A percentile compares a stretch with the other conserved stretches of the same genome.
These are phyloP conservation scores for Erucastrum elatum DNA, from an alignment of 345 rosid genomes.

Conservation along the genomic window DNA sequence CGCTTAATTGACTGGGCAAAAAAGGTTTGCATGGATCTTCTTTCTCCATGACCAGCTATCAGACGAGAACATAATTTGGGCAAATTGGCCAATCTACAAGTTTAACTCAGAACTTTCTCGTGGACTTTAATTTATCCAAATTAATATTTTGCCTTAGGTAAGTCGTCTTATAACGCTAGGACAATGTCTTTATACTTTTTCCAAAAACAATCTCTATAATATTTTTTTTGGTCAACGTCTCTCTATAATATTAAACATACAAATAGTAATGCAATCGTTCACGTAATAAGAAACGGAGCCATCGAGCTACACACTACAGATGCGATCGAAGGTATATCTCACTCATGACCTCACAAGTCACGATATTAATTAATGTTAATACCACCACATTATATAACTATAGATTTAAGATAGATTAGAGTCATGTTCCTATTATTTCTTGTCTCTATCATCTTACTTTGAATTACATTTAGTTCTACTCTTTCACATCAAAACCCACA, in stretches of 20 bases:
- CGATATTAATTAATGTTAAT: constrained; percentile 2
- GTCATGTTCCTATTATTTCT: constrained; percentile 12
- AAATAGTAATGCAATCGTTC: constrained; percentile 19
- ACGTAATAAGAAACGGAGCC: constrained; percentile 29
- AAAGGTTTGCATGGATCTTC: too few species aligned
- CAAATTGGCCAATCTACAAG: too few species aligned
- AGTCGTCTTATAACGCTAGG: too few species aligned
- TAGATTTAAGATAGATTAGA: neutral
- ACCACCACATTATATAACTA: constrained; percentile 9
- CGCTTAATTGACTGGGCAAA: too few species aligned
- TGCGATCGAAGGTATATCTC: constrained; percentile 22
- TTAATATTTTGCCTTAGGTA: too few species aligned
- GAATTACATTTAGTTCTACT: neutral
- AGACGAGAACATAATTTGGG: too few species aligned
- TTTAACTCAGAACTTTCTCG: too few species aligned
- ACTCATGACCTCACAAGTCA: constrained; percentile 3
- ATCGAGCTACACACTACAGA: neutral
- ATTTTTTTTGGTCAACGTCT: too few species aligned
- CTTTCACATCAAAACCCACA: constrained; percentile 21
- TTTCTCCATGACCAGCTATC: too few species aligned
- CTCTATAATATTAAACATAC: neutral
- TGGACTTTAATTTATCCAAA: too few species aligned
- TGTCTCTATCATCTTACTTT: constrained; percentile 13
- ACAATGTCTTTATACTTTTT: too few species aligned
- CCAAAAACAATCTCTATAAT: too few species aligned